Base-by-base conservation (phyloP, 306 rosid genomes). In the Dryas alaskensis region DNA sequence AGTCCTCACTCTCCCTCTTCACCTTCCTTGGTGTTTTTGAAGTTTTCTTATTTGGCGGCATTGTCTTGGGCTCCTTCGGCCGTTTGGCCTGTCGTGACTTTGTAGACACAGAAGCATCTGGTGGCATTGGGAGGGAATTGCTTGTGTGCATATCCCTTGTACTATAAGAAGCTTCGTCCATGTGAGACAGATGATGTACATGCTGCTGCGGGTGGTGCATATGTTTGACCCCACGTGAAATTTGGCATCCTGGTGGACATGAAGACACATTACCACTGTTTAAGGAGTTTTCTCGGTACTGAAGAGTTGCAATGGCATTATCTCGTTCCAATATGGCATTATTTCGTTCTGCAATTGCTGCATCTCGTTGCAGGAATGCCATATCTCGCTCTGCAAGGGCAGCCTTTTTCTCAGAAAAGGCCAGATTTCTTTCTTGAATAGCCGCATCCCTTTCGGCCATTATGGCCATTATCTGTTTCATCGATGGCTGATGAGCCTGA, bases 161-260 rank as follows among this genome's bases (percentile, higher is more conserved):
- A 62, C 74, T 58, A 59, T 93, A 91, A 69, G 93, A 79, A 75
- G 77, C 73, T 72, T 93, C 97, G 46, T 88, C 85, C 85, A 87
- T 80, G 67, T 87, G 90, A 52, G 85, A 88, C 25, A 80, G 8
- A 51, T 91, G 91, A 57, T 91, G 90, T 25, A 80, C 80, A 78
- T 84, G 92, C 73, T 86, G 93, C 79, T 87, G 98, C 0, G 89
- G 90, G 78, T 94, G 96, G 82, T 94, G 99, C 77, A 92, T 78
- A 66, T 94, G 99, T 90, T 89, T 94, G 72, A 94, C 92, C 67
- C 96, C 99, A 4, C 97, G 97, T 17, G 97, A 89, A 61, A 91
- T 94, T 86, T 94, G 99, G 84, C 96, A 94, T 54, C 99, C 99
- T 39, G 99, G 96, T 65, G 99, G 96, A 57, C 99, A 92, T 6